Conservation (phyloP, 78 protist species). For the Protostelium mycophagum region DNA sequence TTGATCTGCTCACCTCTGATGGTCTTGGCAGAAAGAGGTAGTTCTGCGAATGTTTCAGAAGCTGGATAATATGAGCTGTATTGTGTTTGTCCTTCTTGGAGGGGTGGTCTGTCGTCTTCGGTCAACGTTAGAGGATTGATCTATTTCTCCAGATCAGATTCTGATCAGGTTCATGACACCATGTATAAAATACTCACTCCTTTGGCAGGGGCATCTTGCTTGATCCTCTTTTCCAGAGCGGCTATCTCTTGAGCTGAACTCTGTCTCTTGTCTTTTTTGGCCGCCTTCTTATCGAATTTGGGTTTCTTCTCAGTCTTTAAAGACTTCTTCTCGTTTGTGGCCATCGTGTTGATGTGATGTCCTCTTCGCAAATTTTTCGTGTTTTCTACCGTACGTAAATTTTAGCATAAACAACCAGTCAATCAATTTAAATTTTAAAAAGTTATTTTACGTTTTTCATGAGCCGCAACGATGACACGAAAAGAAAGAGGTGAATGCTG, state of each 20-base stretch:
- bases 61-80: constrained; percentile 13
- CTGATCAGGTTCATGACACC: not conserved
- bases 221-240: constrained; percentile 23
- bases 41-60: constrained; percentile 24
- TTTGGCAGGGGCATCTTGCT: constrained; percentile 32
- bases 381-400: too few relatives aligned
- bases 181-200: constrained; percentile 20
- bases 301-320: too few relatives aligned
- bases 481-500: too few relatives aligned
- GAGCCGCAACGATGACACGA: too few relatives aligned
- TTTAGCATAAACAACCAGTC: too few relatives aligned
- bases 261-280: too few relatives aligned
- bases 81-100: not conserved
- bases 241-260: constrained; percentile 32
- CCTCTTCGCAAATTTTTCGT: too few relatives aligned
- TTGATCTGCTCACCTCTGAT: not conserved
- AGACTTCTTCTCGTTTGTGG: too few relatives aligned
- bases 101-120: not conserved
- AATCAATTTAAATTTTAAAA: too few relatives aligned
- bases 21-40: constrained; percentile 29
- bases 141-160: constrained; percentile 15
- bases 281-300: too few relatives aligned
- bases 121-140: not conserved
- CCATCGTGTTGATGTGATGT: too few relatives aligned
- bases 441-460: too few relatives aligned